Base-by-base conservation (phyloP, 2,329 filamentous ascomycete species). In the Xylaria polymorpha region DNA sequence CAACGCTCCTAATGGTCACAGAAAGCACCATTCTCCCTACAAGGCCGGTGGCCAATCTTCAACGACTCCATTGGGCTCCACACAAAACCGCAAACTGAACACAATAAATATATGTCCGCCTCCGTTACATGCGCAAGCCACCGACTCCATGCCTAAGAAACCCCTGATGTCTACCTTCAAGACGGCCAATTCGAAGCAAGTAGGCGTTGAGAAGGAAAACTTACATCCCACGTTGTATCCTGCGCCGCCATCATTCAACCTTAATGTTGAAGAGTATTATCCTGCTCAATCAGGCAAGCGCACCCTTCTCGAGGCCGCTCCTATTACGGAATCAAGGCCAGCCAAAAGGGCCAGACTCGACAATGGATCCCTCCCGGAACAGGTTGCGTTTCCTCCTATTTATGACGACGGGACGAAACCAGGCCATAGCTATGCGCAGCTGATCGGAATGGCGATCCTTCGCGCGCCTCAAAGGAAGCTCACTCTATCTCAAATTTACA, bases 391-490 rank as follows among this genome's bases (percentile, higher is more conserved):
- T 83, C 92, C 94, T 5, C 80, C 85, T 5, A 89, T 98, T 39
- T 84, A 91, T 67, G 96, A 98, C 77, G 94, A 98, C 78, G 95
- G 94, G 75, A 85, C 86, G 64, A 98, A 99, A 80, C 96, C 96
- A 6, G 88, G 90, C 5, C 94, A 95, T 81, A 98, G 94, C 82
- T 99, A 99, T 79, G 95, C 96, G 22, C 92, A 92, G 74, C 87
- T 99, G 74, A 98, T 98, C 73, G 96, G 93, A 78, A 98, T 98
- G 94, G 94, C 96, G 61, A 98, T 99, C 75, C 85, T 98, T 25
- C 90, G 94, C 71, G 93, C 96, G 4, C 91, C 92, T 14, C 90
- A 91, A 70, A 90, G 94, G 69, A 91, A 93, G 61, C 85, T 98
- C 71, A 98, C 96, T 0, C 86, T 99, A 20, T 90, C 94, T 32